Conservation (phyloP, 2,329 filamentous ascomycete species). For the Fusarium decemcellulare region DNA sequence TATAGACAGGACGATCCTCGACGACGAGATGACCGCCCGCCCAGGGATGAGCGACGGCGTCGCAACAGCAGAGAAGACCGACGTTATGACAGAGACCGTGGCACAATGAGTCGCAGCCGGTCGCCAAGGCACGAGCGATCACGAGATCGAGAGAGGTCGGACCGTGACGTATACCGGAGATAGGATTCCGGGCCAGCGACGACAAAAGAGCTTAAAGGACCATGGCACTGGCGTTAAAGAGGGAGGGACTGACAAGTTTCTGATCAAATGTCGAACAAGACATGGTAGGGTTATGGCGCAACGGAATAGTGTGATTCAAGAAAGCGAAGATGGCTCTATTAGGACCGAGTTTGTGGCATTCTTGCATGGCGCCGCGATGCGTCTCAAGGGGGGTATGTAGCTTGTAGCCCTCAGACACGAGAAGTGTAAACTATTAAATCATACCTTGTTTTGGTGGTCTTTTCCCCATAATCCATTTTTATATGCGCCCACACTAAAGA, state of each 20-base stretch:
- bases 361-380: conserved; percentile 19
- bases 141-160: conserved; percentile 60
- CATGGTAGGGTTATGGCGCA: conserved; percentile 34
- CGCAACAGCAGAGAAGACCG: conserved; percentile 54
- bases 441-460: conserved; percentile 18
- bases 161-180: conserved; percentile 66
- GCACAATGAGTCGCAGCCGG: conserved; percentile 58
- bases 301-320: conserved; percentile 29
- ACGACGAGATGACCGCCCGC: conserved; percentile 51
- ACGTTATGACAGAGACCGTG: conserved; percentile 58
- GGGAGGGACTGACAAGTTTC: conserved; percentile 11
- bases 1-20: conserved; percentile 56
- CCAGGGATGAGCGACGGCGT: conserved; percentile 49
- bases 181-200: conserved; percentile 47
- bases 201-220: conserved; percentile 1
- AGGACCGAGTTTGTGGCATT: conserved; percentile 24
- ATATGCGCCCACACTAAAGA: background rate
- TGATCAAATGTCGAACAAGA: conserved; percentile 27
- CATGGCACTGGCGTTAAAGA: conserved; percentile 35
- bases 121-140: conserved; percentile 56
- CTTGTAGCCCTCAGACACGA: conserved; percentile 11
- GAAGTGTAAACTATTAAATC: conserved; percentile 22
- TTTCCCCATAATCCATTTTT: background rate
- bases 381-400: conserved; percentile 7
- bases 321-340: conserved; percentile 17